phyloP scores from a whole-genome alignment of 208 protist genomes.

The Acanthamoeba royreba region DNA sequence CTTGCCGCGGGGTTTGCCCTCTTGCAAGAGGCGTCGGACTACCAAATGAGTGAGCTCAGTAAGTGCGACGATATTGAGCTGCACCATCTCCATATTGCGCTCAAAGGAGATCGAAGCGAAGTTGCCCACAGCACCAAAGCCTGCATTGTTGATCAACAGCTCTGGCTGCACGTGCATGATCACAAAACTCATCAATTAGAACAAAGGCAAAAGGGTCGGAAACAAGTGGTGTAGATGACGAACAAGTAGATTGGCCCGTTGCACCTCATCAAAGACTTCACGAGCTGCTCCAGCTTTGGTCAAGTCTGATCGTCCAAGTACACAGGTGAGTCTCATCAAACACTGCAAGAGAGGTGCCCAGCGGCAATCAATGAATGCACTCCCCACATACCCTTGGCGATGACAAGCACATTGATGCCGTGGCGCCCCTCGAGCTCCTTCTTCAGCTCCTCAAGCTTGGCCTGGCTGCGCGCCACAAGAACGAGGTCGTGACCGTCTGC shows the following conservation, averaged over 20 bases:
- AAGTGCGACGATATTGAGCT: conserved; percentile 19
- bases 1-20: not conserved
- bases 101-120: not conserved
- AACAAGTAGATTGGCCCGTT: not conserved
- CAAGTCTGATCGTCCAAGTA: not conserved
- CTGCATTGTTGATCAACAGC: conserved; percentile 20
- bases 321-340: too few relatives aligned
- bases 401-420: not conserved
- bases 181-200: not conserved
- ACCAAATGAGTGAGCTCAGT: conserved; percentile 24
- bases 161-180: not conserved
- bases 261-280: conserved; percentile 6
- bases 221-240: not conserved
- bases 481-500: conserved; percentile 32
- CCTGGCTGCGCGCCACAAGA: not conserved
- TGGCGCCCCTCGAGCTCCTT: not conserved
- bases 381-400: not conserved
- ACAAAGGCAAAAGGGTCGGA: not conserved
- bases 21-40: not conserved
- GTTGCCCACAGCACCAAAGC: not conserved
- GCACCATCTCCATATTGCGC: not conserved
- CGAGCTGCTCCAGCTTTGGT: not conserved
- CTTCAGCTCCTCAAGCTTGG: not conserved
- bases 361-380: not conserved
- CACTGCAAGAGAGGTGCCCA: not conserved